Conservation (phyloP, 1,284 basidiomycete species). For the Gomphus bonarii region DNA sequence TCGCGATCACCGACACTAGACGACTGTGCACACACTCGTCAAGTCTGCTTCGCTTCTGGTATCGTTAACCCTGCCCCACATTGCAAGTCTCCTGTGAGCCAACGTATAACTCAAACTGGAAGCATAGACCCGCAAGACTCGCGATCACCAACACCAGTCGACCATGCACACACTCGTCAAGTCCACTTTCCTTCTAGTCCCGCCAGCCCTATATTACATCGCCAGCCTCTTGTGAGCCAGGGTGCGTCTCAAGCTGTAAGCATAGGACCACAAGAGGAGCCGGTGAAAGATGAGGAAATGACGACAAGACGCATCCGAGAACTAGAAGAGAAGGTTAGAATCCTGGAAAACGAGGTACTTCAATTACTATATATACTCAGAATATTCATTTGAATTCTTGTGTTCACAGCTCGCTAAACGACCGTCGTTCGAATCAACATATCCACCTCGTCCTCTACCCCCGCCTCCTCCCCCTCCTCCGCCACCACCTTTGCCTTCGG, state of each 20-base stretch:
- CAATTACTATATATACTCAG: conserved; percentile 5
- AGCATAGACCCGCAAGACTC: not conserved
- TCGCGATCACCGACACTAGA: conserved; percentile 35
- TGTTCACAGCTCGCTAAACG: conserved; percentile 38
- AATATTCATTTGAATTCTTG: conserved; percentile 6
- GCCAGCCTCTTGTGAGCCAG: too few relatives aligned
- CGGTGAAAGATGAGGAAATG: not conserved
- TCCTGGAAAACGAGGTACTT: conserved; percentile 53
- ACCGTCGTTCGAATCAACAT: conserved; percentile 16
- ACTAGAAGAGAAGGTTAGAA: conserved; percentile 56
- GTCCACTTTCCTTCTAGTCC: too few relatives aligned
- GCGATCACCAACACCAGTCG: too few relatives aligned
- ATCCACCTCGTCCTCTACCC: conserved; percentile 12
- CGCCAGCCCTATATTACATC: too few relatives aligned
- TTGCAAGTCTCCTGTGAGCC: not conserved
- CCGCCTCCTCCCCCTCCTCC: conserved; percentile 38
- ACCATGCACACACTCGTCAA: too few relatives aligned
- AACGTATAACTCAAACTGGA: not conserved
- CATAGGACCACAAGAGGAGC: not conserved
- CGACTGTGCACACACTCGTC: conserved; percentile 29
- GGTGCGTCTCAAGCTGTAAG: too few relatives aligned
- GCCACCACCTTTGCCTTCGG: conserved; percentile 25
- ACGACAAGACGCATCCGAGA: conserved; percentile 35
- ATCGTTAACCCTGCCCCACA: conserved; percentile 14
- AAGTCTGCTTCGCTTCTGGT: conserved; percentile 29